Evolutionary conservation across 371 early-diverging fungal species (phyloP), one percentile per base, ranked within the genome.

Genomic region (Cokeromyces recurvatus): DNA sequence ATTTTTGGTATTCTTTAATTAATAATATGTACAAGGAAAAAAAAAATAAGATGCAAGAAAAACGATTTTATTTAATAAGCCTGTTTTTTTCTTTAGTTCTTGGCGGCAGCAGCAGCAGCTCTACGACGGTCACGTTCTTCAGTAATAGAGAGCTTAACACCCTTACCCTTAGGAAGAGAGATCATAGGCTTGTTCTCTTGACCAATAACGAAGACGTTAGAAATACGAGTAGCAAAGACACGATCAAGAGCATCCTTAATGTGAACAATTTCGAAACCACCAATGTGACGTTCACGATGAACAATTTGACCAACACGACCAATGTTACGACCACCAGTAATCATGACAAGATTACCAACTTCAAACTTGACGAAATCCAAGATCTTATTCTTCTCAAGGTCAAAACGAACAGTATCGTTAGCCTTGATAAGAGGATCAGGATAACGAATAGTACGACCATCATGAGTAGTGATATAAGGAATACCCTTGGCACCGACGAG

Each of bases 381-480:
- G 63, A 98, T 85, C 90, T 98, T 99, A 69, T 89, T 84, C 42
- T 84, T 81, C 65, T 89, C 96, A 48, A 99, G 60, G 77, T 99
- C 94, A 65, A 98, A 74, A 85, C 97, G 98, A 74, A 99, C 79
- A 51, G 98, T 95, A 84, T 99, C 99, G 89, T 96, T 95, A 62
- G 88, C 93, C 85, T 94, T 91, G 85, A 99, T 89, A 73, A 87
- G 65, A 62, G 99, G 99, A 86, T 99, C 98, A 62, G 96, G 98
- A 89, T 97, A 99, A 71, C 99, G 99, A 78, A 99, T 86, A 66
- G 99, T 98, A 71, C 96, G 94, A 43, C 99, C 99, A 73, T 99
- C 99, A 81, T 98, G 96, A 68, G 99, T 99, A 55, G 96, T 93
- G 46, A 92, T 76, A 82, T 85, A 96, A 20, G 99, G 99, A 56